phyloP scores from a whole-genome alignment of 2,329 filamentous ascomycete species.

The Aspergillus ruber region DNA sequence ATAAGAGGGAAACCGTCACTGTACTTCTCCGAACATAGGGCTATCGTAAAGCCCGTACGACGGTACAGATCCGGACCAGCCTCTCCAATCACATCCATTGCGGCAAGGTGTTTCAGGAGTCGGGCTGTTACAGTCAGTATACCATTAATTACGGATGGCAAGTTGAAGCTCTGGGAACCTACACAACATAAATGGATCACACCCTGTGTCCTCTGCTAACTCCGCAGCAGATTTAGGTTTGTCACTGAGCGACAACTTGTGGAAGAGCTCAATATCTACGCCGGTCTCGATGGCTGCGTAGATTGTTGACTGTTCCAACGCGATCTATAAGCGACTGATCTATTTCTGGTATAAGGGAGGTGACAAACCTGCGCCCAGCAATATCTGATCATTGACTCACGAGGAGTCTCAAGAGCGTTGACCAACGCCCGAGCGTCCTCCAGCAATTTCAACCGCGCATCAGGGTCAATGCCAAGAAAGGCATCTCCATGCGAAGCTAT shows the following conservation, averaged over 20 bases:
- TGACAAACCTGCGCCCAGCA: slow-evolving; percentile 20
- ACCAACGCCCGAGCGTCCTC: slow-evolving; percentile 21
- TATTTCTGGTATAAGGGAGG: neutral
- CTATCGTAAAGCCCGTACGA: slow-evolving; percentile 26
- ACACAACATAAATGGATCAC: slow-evolving; percentile 15
- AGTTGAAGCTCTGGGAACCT: neutral
- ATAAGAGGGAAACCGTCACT: slow-evolving; percentile 21
- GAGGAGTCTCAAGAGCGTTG: slow-evolving; percentile 22
- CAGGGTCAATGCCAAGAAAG: slow-evolving; percentile 6
- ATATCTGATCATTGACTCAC: slow-evolving; percentile 21
- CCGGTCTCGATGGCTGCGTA: slow-evolving; percentile 19
- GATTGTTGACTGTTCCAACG: slow-evolving; percentile 8
- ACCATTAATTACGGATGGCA: neutral
- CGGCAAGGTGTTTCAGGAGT: slow-evolving; percentile 28
- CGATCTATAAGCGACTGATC: neutral
- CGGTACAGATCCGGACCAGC: slow-evolving; percentile 26
- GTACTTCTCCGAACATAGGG: slow-evolving; percentile 19
- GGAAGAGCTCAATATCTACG: slow-evolving; percentile 19
- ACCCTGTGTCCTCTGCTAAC: slow-evolving; percentile 14
- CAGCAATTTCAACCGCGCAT: slow-evolving; percentile 15
- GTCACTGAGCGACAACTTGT: slow-evolving; percentile 13
- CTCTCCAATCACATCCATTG: slow-evolving; percentile 31
- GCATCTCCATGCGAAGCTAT: slow-evolving; percentile 10
- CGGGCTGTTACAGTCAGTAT: slow-evolving; percentile 13
- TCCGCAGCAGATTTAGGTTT: slow-evolving; percentile 14